Conservation (phyloP, 345 rosid species). For the Cardamine chenopodiifolia region DNA sequence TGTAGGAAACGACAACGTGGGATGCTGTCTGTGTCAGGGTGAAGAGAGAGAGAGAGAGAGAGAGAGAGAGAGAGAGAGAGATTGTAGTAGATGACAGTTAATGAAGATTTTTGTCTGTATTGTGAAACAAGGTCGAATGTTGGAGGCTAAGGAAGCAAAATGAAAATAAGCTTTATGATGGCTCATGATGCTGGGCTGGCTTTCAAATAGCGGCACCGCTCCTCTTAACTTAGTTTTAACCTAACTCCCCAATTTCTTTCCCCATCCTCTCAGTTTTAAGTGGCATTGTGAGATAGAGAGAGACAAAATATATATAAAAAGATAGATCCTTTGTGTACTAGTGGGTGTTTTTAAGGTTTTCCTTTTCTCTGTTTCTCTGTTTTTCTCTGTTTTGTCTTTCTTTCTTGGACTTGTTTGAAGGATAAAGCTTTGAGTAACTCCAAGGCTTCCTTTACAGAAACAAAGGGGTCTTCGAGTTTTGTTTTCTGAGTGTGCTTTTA, state of each 20-base stretch:
- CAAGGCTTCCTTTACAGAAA: constrained; percentile 12
- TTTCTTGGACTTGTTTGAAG: constrained; percentile 26
- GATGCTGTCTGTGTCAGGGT: constrained; percentile 35
- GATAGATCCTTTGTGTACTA: constrained; percentile 17
- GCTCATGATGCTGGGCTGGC: constrained; percentile 29
- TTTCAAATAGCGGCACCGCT: constrained; percentile 71
- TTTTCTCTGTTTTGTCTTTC: constrained; percentile 14
- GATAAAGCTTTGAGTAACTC: constrained; percentile 14
- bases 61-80: constrained; percentile 18
- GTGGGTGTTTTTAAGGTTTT: constrained; percentile 14
- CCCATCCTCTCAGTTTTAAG: constrained; percentile 37
- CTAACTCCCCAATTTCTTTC: constrained; percentile 18
- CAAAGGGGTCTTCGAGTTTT: not conserved
- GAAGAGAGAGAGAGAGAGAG: constrained; percentile 23
- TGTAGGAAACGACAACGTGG: constrained; percentile 41
- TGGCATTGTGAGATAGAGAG: constrained; percentile 1
- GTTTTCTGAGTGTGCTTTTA: not conserved
- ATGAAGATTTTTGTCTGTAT: constrained; percentile 58
- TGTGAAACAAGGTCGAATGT: constrained; percentile 64
- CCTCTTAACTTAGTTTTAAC: constrained; percentile 46
- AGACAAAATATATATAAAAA: not conserved
- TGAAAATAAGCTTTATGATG: constrained; percentile 43
- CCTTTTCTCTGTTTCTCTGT: constrained; percentile 18
- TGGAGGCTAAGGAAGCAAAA: constrained; percentile 76
- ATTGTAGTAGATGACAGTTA: constrained; percentile 31